A percentile compares a stretch with the other conserved stretches of the same genome.
Conservation (phyloP, 169 alveolate species). For the Hammondia hammondi region DNA sequence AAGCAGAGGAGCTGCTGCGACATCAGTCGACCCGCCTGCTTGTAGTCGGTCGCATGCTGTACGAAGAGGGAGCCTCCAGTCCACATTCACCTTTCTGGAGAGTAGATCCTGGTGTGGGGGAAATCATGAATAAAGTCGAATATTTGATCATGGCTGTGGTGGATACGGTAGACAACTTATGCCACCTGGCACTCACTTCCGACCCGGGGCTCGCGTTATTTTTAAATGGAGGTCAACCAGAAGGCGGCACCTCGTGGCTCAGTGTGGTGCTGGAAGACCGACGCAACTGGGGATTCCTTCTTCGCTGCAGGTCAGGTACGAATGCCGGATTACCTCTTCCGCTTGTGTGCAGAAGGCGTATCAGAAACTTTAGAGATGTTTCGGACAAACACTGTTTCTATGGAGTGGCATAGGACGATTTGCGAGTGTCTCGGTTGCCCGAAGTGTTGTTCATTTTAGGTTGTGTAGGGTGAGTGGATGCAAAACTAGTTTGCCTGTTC, state of each 20-base stretch:
- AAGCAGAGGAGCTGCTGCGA: conserved; percentile 32
- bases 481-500: background rate
- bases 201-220: conserved; percentile 22
- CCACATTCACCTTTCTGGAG: conserved; percentile 16
- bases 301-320: conserved; percentile 19
- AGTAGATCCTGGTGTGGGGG: conserved; percentile 8
- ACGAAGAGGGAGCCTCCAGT: conserved; percentile 31
- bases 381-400: too few relatives aligned
- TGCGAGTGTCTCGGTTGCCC: background rate
- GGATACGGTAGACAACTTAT: conserved; percentile 17
- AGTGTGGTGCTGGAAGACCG: conserved; percentile 1
- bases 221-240: background rate
- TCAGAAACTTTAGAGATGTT: background rate
- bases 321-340: background rate
- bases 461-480: background rate
- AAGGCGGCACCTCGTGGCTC: background rate
- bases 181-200: conserved; percentile 26
- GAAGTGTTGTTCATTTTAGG: background rate
- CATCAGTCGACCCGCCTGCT: conserved; percentile 33
- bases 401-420: too few relatives aligned
- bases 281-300: background rate
- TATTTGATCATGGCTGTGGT: conserved; percentile 37
- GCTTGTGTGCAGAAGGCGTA: background rate
- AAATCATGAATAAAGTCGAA: conserved; percentile 24
- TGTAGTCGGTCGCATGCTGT: conserved; percentile 36